These are phyloP conservation scores for Bruguiera hainesii DNA, from an alignment of 441 rosid genomes.

Conservation along the genomic window DNA sequence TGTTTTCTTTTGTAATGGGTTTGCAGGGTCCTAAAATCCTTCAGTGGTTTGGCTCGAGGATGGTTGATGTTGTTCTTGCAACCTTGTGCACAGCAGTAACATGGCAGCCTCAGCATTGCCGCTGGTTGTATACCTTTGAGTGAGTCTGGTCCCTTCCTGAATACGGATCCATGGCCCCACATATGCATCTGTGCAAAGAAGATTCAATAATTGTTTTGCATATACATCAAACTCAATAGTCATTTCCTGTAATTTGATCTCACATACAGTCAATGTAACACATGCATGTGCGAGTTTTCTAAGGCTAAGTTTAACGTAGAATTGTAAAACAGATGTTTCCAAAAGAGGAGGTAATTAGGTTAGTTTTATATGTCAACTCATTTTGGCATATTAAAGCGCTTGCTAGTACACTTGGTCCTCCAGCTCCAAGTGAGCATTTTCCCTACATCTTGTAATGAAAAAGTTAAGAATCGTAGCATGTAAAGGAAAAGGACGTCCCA, in stretches of 20 bases:
- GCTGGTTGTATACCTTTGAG: conserved; percentile 71
- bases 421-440: too few relatives aligned
- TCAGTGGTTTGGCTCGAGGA: conserved; percentile 68
- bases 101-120: conserved; percentile 69
- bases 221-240: neutral
- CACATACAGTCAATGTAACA: too few relatives aligned
- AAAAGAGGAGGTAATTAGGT: too few relatives aligned
- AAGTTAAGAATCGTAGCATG: too few relatives aligned
- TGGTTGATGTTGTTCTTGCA: conserved; percentile 78
- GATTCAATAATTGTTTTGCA: neutral
- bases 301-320: too few relatives aligned
- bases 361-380: too few relatives aligned
- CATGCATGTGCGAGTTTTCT: too few relatives aligned
- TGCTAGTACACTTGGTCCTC: too few relatives aligned
- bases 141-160: conserved; percentile 62
- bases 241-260: neutral
- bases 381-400: too few relatives aligned
- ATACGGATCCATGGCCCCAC: conserved; percentile 74
- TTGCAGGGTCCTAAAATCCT: conserved; percentile 69
- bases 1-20: conserved; percentile 76
- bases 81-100: conserved; percentile 66
- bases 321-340: too few relatives aligned
- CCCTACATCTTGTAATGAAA: too few relatives aligned
- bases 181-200: conserved; percentile 56
- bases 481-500: too few relatives aligned